These are phyloP conservation scores for Dactylellina parvicollis DNA, from an alignment of 2,329 filamentous ascomycete genomes.

Conservation along the genomic window DNA sequence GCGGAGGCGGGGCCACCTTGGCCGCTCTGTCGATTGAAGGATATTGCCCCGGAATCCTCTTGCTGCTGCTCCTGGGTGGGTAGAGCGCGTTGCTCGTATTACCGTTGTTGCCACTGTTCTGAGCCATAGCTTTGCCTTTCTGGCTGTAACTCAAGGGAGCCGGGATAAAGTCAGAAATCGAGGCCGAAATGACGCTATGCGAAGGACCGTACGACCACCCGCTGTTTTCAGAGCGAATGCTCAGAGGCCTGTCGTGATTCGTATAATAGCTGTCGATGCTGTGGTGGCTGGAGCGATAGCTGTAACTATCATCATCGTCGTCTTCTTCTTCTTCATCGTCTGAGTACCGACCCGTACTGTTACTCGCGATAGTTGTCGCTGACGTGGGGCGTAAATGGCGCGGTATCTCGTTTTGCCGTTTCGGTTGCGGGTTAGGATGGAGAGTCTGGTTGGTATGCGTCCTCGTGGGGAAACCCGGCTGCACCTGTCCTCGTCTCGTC, in stretches of 20 bases:
- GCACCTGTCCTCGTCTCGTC: too few species aligned
- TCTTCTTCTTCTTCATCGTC: slow-evolving; percentile 22
- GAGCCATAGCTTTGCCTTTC: background rate
- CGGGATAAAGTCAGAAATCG: background rate
- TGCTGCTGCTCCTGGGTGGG: background rate
- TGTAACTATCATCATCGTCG: slow-evolving; percentile 22
- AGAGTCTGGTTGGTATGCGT: background rate
- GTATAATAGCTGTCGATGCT: slow-evolving; percentile 40
- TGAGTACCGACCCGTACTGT: slow-evolving; percentile 8
- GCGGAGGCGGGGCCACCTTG: slow-evolving; percentile 6
- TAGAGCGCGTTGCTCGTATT: background rate
- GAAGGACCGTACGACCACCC: slow-evolving; percentile 35
- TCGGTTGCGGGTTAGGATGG: background rate
- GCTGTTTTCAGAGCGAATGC: slow-evolving; percentile 11
- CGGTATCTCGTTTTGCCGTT: slow-evolving; percentile 2
- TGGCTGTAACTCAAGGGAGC: slow-evolving; percentile 1
- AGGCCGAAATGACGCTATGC: slow-evolving; percentile 1
- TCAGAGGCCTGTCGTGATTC: slow-evolving; percentile 19
- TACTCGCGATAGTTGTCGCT: slow-evolving; percentile 43
- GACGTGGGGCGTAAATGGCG: slow-evolving; percentile 33
- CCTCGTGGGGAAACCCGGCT: background rate
- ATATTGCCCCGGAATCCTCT: background rate
- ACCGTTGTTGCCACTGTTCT: background rate
- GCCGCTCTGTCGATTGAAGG: background rate
- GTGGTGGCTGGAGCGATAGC: slow-evolving; percentile 19